Conservation (phyloP, 148 eudicot genomes). For the Fagopyrum tataricum region DNA sequence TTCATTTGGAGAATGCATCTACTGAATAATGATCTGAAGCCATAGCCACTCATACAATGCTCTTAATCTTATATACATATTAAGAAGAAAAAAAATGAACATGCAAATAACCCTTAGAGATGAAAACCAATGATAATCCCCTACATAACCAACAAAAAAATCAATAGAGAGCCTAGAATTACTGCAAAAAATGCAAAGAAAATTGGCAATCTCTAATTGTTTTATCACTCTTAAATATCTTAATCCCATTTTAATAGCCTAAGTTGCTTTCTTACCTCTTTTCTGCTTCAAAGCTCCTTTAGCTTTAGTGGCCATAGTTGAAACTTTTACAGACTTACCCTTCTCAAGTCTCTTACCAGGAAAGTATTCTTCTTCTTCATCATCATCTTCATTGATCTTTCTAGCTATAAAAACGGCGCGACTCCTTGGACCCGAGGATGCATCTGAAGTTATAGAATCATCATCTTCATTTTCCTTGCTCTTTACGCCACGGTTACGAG, state of each 20-base stretch:
- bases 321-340: slow-evolving; percentile 14
- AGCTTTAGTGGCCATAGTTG: slow-evolving; percentile 15
- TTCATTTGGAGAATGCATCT: background rate
- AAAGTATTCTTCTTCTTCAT: slow-evolving; percentile 5
- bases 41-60: background rate
- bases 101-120: slow-evolving; percentile 5
- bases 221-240: background rate
- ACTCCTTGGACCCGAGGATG: slow-evolving; percentile 58
- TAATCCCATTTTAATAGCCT: background rate
- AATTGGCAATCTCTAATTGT: background rate
- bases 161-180: background rate
- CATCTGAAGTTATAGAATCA: slow-evolving; percentile 64
- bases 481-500: slow-evolving; percentile 1
- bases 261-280: slow-evolving; percentile 32
- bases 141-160: background rate
- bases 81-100: slow-evolving; percentile 7
- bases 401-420: slow-evolving; percentile 8
- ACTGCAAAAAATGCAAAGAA: background rate
- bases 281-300: slow-evolving; percentile 30
- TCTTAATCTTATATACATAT: slow-evolving; percentile 1
- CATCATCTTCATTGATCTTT: slow-evolving; percentile 10
- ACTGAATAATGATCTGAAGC: background rate
- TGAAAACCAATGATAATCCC: slow-evolving; percentile 1
- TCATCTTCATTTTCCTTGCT: slow-evolving; percentile 28
- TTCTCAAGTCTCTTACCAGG: slow-evolving; percentile 14